Evolutionary conservation across 768 basidiomycete genomes (phyloP).

Genomic region (Coprinopsis marcescibilis): DNA sequence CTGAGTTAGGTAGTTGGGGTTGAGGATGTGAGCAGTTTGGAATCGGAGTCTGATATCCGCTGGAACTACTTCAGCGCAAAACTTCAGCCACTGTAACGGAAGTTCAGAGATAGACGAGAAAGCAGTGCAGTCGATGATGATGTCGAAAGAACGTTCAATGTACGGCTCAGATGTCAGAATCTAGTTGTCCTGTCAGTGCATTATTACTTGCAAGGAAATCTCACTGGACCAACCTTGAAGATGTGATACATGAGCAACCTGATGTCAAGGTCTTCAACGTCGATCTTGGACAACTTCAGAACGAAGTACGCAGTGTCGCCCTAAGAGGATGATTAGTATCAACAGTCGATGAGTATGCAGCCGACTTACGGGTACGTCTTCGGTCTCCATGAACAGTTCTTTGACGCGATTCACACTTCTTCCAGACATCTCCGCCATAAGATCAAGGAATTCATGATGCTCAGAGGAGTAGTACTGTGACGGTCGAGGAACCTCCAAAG

Average conservation of each 20-base stretch:
- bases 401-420: slow-evolving; percentile 57
- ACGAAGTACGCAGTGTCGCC: slow-evolving; percentile 54
- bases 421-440: slow-evolving; percentile 60
- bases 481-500: slow-evolving; percentile 60
- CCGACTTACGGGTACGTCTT: slow-evolving; percentile 37
- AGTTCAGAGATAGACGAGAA: slow-evolving; percentile 73
- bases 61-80: slow-evolving; percentile 70
- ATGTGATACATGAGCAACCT: slow-evolving; percentile 75
- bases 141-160: slow-evolving; percentile 50
- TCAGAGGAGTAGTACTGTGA: slow-evolving; percentile 40
- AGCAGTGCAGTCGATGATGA: slow-evolving; percentile 78
- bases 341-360: neutral
- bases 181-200: slow-evolving; percentile 24
- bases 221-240: slow-evolving; percentile 48
- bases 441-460: slow-evolving; percentile 60
- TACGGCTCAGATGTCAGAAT: slow-evolving; percentile 45
- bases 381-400: slow-evolving; percentile 58
- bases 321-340: slow-evolving; percentile 18
- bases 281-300: slow-evolving; percentile 60
- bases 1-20: slow-evolving; percentile 65
- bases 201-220: neutral
- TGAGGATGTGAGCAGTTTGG: slow-evolving; percentile 57
- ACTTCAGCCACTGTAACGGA: slow-evolving; percentile 77
- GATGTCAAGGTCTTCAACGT: slow-evolving; percentile 75
- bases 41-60: slow-evolving; percentile 63